Evolutionary conservation across 2,329 filamentous ascomycete species (phyloP), one percentile per base, ranked within the genome.

Genomic region (Xylaria sp.): DNA sequence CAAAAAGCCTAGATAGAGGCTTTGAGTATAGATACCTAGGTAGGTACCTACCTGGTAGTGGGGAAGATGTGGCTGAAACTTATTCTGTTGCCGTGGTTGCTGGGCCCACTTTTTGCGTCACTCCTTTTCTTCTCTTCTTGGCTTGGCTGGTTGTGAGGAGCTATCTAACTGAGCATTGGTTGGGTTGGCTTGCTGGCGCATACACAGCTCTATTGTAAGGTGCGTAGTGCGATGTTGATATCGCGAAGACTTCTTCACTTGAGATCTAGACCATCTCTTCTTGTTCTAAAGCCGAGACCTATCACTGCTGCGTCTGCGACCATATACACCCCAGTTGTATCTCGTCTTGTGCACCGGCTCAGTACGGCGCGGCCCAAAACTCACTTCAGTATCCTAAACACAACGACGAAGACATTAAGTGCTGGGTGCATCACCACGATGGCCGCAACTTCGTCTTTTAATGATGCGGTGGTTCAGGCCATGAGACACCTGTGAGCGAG

Each of bases 401-500:
- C 35, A 47, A 37, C 44, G 69, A 69, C 27, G 25, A n/a, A 62
- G n/a, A 53, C 47, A 55, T 59, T 59, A 42, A 57, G 60, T 44
- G 60, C 60, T 18, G 35, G 35, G 57, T 12, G 23, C 29, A 60
- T 71, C 5, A 63, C 47, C 50, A 75, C 63, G 59, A 78, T 78
- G 77, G 64, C 74, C 37, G 53, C 60, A 8, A 61, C 74, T 6
- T 50, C 70, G 12, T 68, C 72, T 65, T 87, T 88, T 69, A 87
- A 84, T 16, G 80, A 83, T 77, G 77, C 81, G n/a, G 93, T 97
- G 59, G 91, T 97, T 66, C 84, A 85, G 75, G 90, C 93, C 10
- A 94, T 97, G 92, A 88, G 87, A 76, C 90, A 88, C 79, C 84
- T 97, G 91, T 95, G 82, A 79, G 91, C 83, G 60, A n/a, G 29